Conservation (phyloP, 768 basidiomycete genomes). For the Leccinum sublutescens region DNA sequence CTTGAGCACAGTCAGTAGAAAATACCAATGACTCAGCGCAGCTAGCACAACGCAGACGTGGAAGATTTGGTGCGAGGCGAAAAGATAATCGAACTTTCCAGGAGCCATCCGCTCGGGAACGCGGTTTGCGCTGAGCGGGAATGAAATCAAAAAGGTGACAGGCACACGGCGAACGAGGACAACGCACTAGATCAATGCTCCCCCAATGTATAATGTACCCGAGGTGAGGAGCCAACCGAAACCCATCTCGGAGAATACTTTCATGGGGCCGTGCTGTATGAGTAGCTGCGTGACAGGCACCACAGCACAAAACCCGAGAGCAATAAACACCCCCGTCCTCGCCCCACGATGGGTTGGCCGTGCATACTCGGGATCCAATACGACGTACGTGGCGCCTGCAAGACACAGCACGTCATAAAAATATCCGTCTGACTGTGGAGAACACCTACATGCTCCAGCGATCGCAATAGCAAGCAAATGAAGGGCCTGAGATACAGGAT, state of each 20-base stretch:
- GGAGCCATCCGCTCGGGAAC: conserved; percentile 75
- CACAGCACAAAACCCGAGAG: conserved; percentile 67
- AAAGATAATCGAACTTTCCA: conserved; percentile 76
- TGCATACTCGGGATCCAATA: conserved; percentile 75
- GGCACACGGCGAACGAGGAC: conserved; percentile 30
- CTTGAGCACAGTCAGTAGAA: conserved; percentile 54
- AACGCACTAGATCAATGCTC: conserved; percentile 81
- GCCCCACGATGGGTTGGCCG: conserved; percentile 73
- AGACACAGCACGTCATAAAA: conserved; percentile 3
- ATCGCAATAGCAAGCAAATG: conserved; percentile 54
- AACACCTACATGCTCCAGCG: conserved; percentile 57
- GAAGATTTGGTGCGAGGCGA: conserved; percentile 88
- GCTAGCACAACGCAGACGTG: conserved; percentile 77
- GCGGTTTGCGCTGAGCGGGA: conserved; percentile 69
- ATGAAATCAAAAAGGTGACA: conserved; percentile 30
- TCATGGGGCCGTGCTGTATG: conserved; percentile 53
- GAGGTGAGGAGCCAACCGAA: conserved; percentile 67
- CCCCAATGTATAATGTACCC: conserved; percentile 73
- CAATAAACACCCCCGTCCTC: conserved; percentile 77
- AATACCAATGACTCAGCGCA: conserved; percentile 63
- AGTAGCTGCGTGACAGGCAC: conserved; percentile 69
- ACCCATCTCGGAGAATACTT: conserved; percentile 61
- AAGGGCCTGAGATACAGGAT: conserved; percentile 48
- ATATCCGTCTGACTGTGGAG: neutral
- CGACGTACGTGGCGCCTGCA: conserved; percentile 67